Evolutionary conservation across 2,329 filamentous ascomycete species (phyloP).

Genomic region (Exophiala dermatitidis): DNA sequence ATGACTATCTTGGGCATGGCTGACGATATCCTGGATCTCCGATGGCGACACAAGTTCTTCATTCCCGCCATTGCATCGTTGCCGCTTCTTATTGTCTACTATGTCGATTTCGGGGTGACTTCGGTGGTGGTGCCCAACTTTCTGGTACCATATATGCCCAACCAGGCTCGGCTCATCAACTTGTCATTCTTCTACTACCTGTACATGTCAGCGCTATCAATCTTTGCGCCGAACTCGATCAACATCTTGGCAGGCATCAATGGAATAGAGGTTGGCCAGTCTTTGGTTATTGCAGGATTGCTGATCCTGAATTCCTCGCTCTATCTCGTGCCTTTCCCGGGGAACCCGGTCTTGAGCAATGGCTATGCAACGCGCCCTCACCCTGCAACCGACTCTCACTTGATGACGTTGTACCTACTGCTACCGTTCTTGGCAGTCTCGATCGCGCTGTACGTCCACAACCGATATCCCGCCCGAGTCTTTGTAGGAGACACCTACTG

Average conservation of each 20-base stretch:
- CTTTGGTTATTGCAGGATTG: slow-evolving; percentile 77
- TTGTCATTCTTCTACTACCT: slow-evolving; percentile 79
- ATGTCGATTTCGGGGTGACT: slow-evolving; percentile 96
- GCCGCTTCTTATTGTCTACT: slow-evolving; percentile 92
- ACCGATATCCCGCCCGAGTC: slow-evolving; percentile 90
- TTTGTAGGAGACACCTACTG: slow-evolving; percentile 99
- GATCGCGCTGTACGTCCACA: slow-evolving; percentile 75
- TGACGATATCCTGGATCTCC: slow-evolving; percentile 95
- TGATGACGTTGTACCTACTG: slow-evolving; percentile 92
- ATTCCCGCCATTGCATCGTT: slow-evolving; percentile 91
- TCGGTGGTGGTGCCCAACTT: slow-evolving; percentile 85
- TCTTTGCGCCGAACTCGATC: slow-evolving; percentile 98
- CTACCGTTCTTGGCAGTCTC: slow-evolving; percentile 93
- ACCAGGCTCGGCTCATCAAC: slow-evolving; percentile 66
- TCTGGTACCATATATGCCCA: slow-evolving; percentile 65
- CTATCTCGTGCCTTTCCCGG: slow-evolving; percentile 61
- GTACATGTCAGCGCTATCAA: slow-evolving; percentile 94
- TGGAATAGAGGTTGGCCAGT: slow-evolving; percentile 93
- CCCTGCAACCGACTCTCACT: slow-evolving; percentile 87
- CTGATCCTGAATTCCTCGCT: slow-evolving; percentile 80
- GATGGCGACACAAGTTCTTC: slow-evolving; percentile 98
- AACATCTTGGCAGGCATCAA: slow-evolving; percentile 99
- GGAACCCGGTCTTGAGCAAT: slow-evolving; percentile 25
- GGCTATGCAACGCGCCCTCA: slow-evolving; percentile 65
- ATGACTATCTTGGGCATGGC: slow-evolving; percentile 87